Base-by-base conservation (phyloP, 345 rosid genomes). In the Heritiera littoralis region DNA sequence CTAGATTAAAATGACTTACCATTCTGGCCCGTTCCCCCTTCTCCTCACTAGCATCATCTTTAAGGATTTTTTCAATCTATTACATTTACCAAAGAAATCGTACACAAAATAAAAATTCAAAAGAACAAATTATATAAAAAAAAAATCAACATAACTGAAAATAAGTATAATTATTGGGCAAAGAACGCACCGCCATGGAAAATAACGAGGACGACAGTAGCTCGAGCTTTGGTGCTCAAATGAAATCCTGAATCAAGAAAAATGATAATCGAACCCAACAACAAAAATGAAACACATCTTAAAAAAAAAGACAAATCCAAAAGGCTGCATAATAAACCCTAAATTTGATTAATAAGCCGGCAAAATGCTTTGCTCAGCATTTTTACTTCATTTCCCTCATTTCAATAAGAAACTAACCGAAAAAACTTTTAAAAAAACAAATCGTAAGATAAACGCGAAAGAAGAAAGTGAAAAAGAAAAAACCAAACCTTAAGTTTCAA, bases 11-110 rank as follows among this genome's bases (percentile, higher is more conserved):
- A 35, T 7, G 15, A 52, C 91, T 90, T 73, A 95, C 98, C 98
- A 95, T 89, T 85, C 98, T 88, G 63, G 99, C 99, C 38, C 94
- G 96, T 77, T 92, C 97, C 52, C 99, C 99, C 79, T 95, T 95
- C 86, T 95, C 99, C 84, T 92, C 99, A 54, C 77, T 90, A 74
- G 99, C 98, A 55, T 95, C 99, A 89, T 95, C 94, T 87, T 91
- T 95, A 63, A 95, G 79, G 79, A 93, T 91, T 72, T 64, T 88
- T 10, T 93, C 97, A 67, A 89, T 70, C 99, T 95, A 72, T 48
- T 70, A 81, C 13, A 46, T 63, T 76, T 68, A 71, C 55, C 81
- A 78, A 55, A 43, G 20, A 78, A 71, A 10, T 7, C 76, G 51
- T 23, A 20, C 28, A 17, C 70, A 74, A 41, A 54, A 15, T 6